Evolutionary conservation across 78 protist genomes (phyloP).

Genomic region (Dictyostelium intermedium): DNA sequence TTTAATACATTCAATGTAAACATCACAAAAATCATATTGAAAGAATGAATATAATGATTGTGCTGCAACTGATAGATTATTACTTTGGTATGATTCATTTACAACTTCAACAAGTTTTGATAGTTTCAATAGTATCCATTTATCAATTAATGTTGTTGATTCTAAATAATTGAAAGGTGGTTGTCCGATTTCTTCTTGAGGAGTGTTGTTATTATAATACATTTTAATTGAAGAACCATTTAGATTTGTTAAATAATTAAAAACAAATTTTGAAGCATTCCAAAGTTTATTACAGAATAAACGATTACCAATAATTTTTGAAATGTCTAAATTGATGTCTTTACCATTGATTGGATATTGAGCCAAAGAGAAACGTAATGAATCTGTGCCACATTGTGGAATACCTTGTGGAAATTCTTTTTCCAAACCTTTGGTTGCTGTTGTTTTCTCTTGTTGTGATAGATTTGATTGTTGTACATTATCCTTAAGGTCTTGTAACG

Average conservation of each 20-base stretch:
- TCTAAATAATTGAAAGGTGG: slow-evolving; percentile 7
- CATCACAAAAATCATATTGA: slow-evolving; percentile 85
- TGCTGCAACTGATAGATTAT: slow-evolving; percentile 54
- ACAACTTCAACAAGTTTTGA: slow-evolving; percentile 9
- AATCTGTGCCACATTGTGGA: slow-evolving; percentile 94
- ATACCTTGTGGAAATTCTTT: slow-evolving; percentile 93
- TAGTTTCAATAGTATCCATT: slow-evolving; percentile 87
- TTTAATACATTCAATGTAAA: slow-evolving; percentile 81
- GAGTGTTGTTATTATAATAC: not conserved
- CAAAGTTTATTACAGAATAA: slow-evolving; percentile 96
- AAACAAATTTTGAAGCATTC: slow-evolving; percentile 84
- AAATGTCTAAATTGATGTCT: slow-evolving; percentile 87
- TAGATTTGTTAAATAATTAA: not conserved
- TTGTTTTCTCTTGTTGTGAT: slow-evolving; percentile 4
- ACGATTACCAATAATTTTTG: slow-evolving; percentile 81
- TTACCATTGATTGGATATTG: slow-evolving; percentile 59
- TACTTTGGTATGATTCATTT: slow-evolving; percentile 13
- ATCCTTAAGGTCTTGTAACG: slow-evolving; percentile 16
- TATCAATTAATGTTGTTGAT: slow-evolving; percentile 59
- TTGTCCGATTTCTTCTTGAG: not conserved
- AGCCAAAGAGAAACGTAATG: slow-evolving; percentile 89
- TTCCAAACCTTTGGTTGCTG: slow-evolving; percentile 69
- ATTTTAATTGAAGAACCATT: not conserved
- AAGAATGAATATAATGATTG: slow-evolving; percentile 59
- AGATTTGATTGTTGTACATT: slow-evolving; percentile 29